phyloP scores from a whole-genome alignment of 768 basidiomycete genomes.

The Russula brevipes region DNA sequence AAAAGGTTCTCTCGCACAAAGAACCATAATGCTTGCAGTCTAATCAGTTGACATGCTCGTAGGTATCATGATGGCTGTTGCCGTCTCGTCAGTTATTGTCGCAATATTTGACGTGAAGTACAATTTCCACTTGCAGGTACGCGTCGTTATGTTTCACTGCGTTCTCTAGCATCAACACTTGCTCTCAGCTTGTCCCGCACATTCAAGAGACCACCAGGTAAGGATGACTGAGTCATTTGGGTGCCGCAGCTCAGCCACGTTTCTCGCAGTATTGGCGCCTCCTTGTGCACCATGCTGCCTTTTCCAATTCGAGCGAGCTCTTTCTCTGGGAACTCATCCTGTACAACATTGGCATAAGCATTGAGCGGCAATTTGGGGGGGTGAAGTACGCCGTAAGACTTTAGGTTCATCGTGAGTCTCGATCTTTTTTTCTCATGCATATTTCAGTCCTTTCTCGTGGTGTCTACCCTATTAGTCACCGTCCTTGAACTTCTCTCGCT shows the following conservation, averaged over 20 bases:
- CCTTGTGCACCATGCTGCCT: conserved; percentile 64
- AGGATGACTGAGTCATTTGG: conserved; percentile 17
- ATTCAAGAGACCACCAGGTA: conserved; percentile 90
- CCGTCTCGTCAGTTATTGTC: conserved; percentile 63
- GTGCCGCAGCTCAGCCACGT: neutral
- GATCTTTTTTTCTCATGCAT: conserved; percentile 14
- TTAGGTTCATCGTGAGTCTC: conserved; percentile 4
- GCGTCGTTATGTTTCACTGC: conserved; percentile 24
- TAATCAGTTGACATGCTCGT: conserved; percentile 8
- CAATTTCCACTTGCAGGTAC: conserved; percentile 78
- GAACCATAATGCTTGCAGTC: neutral
- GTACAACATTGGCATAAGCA: conserved; percentile 60
- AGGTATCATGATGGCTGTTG: conserved; percentile 77
- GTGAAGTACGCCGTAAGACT: conserved; percentile 76
- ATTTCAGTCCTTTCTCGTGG: conserved; percentile 67
- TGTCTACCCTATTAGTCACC: conserved; percentile 62
- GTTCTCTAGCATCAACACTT: neutral
- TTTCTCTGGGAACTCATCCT: conserved; percentile 70
- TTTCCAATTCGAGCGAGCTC: conserved; percentile 81
- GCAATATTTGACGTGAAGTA: conserved; percentile 85
- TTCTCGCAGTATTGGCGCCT: conserved; percentile 80
- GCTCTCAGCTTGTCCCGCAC: conserved; percentile 70
- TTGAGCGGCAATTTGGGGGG: conserved; percentile 85
- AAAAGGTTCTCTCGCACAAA: conserved; percentile 48
- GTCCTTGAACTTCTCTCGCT: conserved; percentile 62